phyloP scores from a whole-genome alignment of 2,329 filamentous ascomycete genomes.

The Bipolaris zeicola region DNA sequence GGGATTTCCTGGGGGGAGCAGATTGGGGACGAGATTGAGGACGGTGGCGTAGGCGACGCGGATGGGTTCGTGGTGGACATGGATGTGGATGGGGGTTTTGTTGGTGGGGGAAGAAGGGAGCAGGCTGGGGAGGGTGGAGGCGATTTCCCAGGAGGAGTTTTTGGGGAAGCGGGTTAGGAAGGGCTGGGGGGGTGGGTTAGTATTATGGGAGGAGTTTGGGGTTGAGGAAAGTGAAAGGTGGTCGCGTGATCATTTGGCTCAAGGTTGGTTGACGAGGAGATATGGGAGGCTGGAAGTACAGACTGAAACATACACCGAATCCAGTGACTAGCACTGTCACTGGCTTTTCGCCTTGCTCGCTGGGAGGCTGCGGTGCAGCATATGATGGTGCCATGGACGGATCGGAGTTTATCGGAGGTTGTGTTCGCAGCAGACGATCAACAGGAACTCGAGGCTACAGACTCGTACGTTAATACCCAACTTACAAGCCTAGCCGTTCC shows the following conservation, averaged over 20 bases:
- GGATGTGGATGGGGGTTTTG: conserved; percentile 43
- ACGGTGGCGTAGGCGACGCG: conserved; percentile 46
- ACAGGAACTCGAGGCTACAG: conserved; percentile 1
- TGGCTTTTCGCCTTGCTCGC: conserved; percentile 36
- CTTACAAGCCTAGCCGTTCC: too few relatives aligned
- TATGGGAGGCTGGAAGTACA: too few relatives aligned
- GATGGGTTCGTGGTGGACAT: conserved; percentile 41
- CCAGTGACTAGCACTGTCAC: conserved; percentile 47
- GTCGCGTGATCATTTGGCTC: too few relatives aligned
- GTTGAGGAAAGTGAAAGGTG: too few relatives aligned
- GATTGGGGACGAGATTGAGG: conserved; percentile 28
- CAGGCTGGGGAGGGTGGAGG: conserved; percentile 43
- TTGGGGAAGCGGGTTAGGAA: conserved; percentile 40
- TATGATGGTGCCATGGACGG: conserved; percentile 26
- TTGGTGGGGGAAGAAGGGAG: conserved; percentile 33
- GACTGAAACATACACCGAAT: conserved; percentile 37
- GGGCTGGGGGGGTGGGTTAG: conserved; percentile 29
- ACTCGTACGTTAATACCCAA: too few relatives aligned
- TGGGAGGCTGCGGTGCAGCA: conserved; percentile 38
- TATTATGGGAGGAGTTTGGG: background rate
- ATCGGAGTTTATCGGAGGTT: background rate
- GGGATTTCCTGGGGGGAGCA: conserved; percentile 34
- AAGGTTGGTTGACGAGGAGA: background rate
- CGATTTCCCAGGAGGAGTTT: conserved; percentile 49
- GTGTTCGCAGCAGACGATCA: background rate